Conservation (phyloP, 78 protist species). For the Dictyostelium purpureum region DNA sequence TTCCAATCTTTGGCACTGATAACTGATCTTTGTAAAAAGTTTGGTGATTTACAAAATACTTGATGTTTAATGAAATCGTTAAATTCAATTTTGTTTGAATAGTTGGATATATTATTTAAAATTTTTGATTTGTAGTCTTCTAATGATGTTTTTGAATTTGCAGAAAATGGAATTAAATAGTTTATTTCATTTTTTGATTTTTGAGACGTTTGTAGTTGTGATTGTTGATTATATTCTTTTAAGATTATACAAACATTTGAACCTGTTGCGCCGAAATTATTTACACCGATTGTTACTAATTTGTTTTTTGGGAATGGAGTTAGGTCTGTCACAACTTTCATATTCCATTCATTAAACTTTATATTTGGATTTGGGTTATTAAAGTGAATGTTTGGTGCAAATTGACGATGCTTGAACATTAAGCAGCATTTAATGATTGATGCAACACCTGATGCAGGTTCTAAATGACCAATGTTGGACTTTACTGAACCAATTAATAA, state of each 20-base stretch:
- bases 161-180: slow-evolving; percentile 16
- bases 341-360: slow-evolving; percentile 28
- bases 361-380: slow-evolving; percentile 64
- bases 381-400: slow-evolving; percentile 62
- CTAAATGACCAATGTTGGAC: slow-evolving; percentile 59
- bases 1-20: background rate
- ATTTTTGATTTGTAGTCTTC: background rate
- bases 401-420: slow-evolving; percentile 27
- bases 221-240: background rate
- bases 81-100: background rate
- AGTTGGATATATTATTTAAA: background rate
- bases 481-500: background rate
- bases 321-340: slow-evolving; percentile 43
- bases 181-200: background rate
- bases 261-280: slow-evolving; percentile 31
- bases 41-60: background rate
- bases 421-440: slow-evolving; percentile 56
- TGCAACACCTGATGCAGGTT: slow-evolving; percentile 27
- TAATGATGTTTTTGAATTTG: slow-evolving; percentile 8
- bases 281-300: no score
- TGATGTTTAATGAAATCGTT: slow-evolving; percentile 28
- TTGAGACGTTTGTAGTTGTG: no score
- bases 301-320: slow-evolving; percentile 17
- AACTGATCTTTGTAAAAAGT: background rate
- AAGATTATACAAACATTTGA: slow-evolving; percentile 29